Percentiles rank a stretch among this genome's conserved stretches.
Conservation (phyloP, 371 early-diverging fungal species). For the Apophysomyces variabilis region DNA sequence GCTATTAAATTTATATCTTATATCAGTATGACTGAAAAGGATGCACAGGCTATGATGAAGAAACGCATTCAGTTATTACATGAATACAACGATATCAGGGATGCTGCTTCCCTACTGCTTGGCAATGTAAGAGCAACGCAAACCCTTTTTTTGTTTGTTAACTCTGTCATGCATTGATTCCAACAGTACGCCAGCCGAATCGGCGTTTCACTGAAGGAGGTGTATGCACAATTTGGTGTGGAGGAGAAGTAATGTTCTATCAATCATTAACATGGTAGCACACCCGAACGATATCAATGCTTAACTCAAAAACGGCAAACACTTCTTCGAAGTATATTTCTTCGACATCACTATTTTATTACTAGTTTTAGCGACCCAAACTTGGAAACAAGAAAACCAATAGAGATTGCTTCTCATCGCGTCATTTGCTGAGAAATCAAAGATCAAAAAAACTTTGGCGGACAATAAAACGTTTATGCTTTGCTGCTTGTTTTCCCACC, state of each 20-base stretch:
- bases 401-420: slow-evolving; percentile 4
- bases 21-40: slow-evolving; percentile 19
- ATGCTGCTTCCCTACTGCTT: slow-evolving; percentile 19
- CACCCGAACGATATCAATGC: no score
- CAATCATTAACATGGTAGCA: no score
- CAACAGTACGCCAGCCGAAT: neutral
- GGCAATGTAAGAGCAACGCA: slow-evolving; percentile 12
- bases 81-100: slow-evolving; percentile 28
- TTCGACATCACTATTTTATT: no score
- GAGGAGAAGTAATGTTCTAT: neutral
- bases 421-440: slow-evolving; percentile 11
- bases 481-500: neutral
- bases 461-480: slow-evolving; percentile 9
- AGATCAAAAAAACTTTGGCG: slow-evolving; percentile 1
- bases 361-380: no score
- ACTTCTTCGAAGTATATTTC: no score
- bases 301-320: no score
- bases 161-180: neutral
- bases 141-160: neutral
- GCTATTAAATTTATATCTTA: neutral
- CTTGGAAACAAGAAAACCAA: neutral
- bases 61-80: slow-evolving; percentile 21
- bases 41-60: slow-evolving; percentile 10
- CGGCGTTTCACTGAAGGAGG: neutral
- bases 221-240: slow-evolving; percentile 4